Evolutionary conservation across 768 basidiomycete genomes (phyloP).

Genomic region (Clitopilus passeckerianus): DNA sequence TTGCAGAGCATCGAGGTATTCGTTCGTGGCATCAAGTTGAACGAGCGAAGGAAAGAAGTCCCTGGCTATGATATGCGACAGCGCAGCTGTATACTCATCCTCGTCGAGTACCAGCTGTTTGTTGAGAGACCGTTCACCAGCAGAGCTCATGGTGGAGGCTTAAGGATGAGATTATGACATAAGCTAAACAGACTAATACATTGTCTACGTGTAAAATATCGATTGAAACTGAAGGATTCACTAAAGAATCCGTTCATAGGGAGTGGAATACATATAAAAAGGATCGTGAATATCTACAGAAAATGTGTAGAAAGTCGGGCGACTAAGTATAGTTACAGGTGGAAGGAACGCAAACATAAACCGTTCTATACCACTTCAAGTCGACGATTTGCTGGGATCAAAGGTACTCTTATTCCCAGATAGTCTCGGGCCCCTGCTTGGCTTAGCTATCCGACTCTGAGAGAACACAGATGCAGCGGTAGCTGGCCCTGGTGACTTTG

Average conservation of each 20-base stretch:
- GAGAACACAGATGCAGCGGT: conserved; percentile 28
- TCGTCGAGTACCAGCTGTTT: conserved; percentile 76
- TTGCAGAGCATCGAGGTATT: conserved; percentile 75
- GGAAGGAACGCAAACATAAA: conserved; percentile 12
- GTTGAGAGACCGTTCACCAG: conserved; percentile 57
- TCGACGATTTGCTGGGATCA: conserved; percentile 9
- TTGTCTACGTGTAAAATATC: conserved; percentile 2
- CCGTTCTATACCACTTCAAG: conserved; percentile 7
- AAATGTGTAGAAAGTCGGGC: not conserved
- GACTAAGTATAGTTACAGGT: not conserved
- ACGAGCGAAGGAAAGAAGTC: conserved; percentile 97
- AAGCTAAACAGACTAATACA: conserved; percentile 4
- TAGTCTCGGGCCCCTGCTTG: conserved; percentile 24
- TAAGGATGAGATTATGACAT: not conserved
- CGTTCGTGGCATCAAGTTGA: conserved; percentile 84
- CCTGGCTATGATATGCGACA: conserved; percentile 90
- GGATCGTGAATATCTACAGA: not conserved
- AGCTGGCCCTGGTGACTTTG: conserved; percentile 33
- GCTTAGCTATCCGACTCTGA: conserved; percentile 46
- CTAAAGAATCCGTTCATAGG: not conserved
- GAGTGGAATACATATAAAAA: not conserved
- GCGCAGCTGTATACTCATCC: conserved; percentile 89
- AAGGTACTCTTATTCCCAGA: conserved; percentile 25
- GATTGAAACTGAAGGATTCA: not conserved
- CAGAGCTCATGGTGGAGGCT: conserved; percentile 1